Evolutionary conservation across 495 filamentous ascomycete species (phyloP).

Genomic region (Penicillium coffeae): DNA sequence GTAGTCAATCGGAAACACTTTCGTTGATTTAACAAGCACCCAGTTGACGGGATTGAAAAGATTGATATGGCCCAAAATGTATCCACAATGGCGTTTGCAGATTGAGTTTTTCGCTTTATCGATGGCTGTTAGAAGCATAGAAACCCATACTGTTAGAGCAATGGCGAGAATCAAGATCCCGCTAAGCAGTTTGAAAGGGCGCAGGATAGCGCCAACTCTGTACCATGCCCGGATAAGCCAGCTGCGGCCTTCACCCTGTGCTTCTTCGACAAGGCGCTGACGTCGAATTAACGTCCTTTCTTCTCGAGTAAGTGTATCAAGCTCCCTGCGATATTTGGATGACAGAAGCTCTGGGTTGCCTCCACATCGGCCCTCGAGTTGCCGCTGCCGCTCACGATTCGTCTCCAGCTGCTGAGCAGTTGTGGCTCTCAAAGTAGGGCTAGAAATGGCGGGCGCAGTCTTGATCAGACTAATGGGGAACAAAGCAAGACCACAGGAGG

Average conservation of each 20-base stretch:
- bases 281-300: conserved; percentile 89
- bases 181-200: conserved; percentile 81
- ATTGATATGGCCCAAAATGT: conserved; percentile 85
- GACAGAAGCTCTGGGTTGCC: conserved; percentile 71
- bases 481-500: conserved; percentile 81
- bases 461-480: conserved; percentile 89
- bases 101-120: conserved; percentile 94
- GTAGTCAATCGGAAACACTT: conserved; percentile 90
- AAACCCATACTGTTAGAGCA: conserved; percentile 72
- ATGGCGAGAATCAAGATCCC: conserved; percentile 73
- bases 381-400: conserved; percentile 87
- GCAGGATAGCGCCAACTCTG: conserved; percentile 70
- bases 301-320: conserved; percentile 82
- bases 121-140: conserved; percentile 92
- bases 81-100: conserved; percentile 88
- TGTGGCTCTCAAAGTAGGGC: conserved; percentile 67
- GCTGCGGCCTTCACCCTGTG: conserved; percentile 65
- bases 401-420: conserved; percentile 73
- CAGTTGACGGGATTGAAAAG: conserved; percentile 95
- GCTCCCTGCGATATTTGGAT: conserved; percentile 79
- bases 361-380: conserved; percentile 80
- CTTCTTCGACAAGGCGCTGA: conserved; percentile 79
- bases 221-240: conserved; percentile 68
- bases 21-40: conserved; percentile 76
- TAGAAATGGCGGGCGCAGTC: conserved; percentile 76